Evolutionary conservation across 2,329 filamentous ascomycete genomes (phyloP), one percentile per base, ranked within the genome.

Genomic region (Calonectria leucothoes): DNA sequence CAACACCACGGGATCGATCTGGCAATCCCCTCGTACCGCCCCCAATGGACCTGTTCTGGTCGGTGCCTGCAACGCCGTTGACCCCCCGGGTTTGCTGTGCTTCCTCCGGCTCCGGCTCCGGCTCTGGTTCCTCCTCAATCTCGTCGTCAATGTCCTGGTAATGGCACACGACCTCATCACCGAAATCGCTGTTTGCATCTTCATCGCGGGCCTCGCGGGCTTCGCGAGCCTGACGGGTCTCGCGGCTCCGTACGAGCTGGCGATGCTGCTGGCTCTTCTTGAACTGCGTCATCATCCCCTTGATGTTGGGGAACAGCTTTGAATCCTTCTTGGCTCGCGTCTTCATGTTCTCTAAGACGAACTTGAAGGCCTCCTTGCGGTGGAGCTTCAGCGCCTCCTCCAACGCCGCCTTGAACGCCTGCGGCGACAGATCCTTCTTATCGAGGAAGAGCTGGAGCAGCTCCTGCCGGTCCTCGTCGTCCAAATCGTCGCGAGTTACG

Each of bases 71-170:
- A n/a, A 15, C 23, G 6, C 35, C 57, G 17, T 25, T 59, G 33
- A 4, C 23, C 23, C 42, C 59, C 17, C 10, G 31, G 17, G 17
- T 17, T 20, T 70, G n/a, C 11, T 66, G 23, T 10, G 25, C 27
- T 35, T 69, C 25, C 15, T 55, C 49, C 4, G 37, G n/a, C n/a
- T 59, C 14, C 7, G 39, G 29, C 12, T 52, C 37, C 4, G 45
- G 35, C 48, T 74, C 52, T 20, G 69, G 55, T 1, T 68, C 64
- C 12, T 69, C 72, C 4, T 66, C 65, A n/a, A 48, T 63, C 27
- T 59, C 69, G 23, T 74, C 72, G 33, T 74, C 72, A 72, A 74
- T 74, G 27, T 74, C 72, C 27, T 74, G 72, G n/a, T 66, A 69
- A 4, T 42, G 29, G n/a, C 37, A 45, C 12, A 64, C n/a, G 23